Conservation (phyloP, 208 protist genomes). For the Zelonia costaricensis region DNA sequence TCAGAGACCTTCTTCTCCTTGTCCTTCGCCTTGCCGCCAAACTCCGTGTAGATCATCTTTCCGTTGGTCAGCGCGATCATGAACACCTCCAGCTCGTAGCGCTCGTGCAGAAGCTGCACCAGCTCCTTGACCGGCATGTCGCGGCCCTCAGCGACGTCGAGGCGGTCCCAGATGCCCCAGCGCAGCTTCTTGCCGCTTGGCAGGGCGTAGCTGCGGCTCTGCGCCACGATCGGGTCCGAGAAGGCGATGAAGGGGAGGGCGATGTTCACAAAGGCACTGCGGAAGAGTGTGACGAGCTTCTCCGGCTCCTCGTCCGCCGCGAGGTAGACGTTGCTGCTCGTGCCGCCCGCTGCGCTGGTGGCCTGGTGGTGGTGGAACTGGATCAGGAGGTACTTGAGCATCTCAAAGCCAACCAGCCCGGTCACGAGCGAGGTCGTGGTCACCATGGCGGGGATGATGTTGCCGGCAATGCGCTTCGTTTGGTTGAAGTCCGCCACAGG, state of each 20-base stretch:
- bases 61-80: conserved; percentile 90
- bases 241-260: conserved; percentile 97
- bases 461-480: conserved; percentile 95
- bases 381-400: conserved; percentile 95
- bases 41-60: conserved; percentile 85
- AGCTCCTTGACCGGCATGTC: conserved; percentile 95
- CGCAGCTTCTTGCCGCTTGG: conserved; percentile 53
- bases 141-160: conserved; percentile 94
- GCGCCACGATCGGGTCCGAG: conserved; percentile 93
- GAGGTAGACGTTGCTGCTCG: conserved; percentile 15
- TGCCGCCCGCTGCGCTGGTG: conserved; percentile 1
- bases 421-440: conserved; percentile 99
- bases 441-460: conserved; percentile 99
- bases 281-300: conserved; percentile 73
- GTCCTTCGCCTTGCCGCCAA: conserved; percentile 77
- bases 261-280: conserved; percentile 98
- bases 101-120: conserved; percentile 80
- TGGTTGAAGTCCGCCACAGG: conserved; percentile 67
- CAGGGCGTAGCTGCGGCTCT: conserved; percentile 48
- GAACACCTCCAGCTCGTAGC: conserved; percentile 92
- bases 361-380: conserved; percentile 42
- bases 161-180: conserved; percentile 97
- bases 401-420: conserved; percentile 97
- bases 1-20: conserved; percentile 61
- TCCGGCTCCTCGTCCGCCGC: conserved; percentile 36